Evolutionary conservation across 805 yeast species (phyloP).

Genomic region (Yamadazyma endophytica): DNA sequence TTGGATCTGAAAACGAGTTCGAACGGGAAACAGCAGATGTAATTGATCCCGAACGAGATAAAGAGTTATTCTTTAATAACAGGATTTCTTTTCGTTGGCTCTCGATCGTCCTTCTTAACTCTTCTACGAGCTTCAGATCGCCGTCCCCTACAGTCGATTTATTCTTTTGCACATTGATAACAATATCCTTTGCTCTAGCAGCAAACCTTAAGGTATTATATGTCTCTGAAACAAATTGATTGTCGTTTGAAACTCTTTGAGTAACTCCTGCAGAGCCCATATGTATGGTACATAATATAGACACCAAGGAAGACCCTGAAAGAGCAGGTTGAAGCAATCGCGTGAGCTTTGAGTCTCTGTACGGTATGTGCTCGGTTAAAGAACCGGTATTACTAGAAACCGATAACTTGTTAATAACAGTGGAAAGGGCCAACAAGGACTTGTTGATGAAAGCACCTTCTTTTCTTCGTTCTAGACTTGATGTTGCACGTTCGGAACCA

Average conservation of each 20-base stretch:
- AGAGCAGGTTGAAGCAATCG: conserved; percentile 87
- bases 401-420: conserved; percentile 82
- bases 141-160: conserved; percentile 33
- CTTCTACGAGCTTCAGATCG: conserved; percentile 44
- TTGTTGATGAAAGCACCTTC: conserved; percentile 94
- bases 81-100: conserved; percentile 53
- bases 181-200: conserved; percentile 84
- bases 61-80: conserved; percentile 23
- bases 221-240: conserved; percentile 66
- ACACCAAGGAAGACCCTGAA: conserved; percentile 79
- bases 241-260: conserved; percentile 14
- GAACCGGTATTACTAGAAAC: conserved; percentile 26
- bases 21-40: conserved; percentile 1
- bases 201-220: conserved; percentile 87
- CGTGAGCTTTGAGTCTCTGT: conserved; percentile 89
- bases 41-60: neutral
- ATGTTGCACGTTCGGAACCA: conserved; percentile 86
- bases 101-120: conserved; percentile 57
- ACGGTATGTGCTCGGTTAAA: conserved; percentile 69
- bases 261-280: conserved; percentile 35
- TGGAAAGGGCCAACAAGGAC: conserved; percentile 82
- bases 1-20: neutral
- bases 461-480: conserved; percentile 74
- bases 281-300: conserved; percentile 84
- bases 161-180: conserved; percentile 59